Percentiles rank a stretch among this genome's conserved stretches.
Evolutionary conservation across 2,329 filamentous ascomycete species (phyloP).

Genomic region (Aureobasidium sp.): DNA sequence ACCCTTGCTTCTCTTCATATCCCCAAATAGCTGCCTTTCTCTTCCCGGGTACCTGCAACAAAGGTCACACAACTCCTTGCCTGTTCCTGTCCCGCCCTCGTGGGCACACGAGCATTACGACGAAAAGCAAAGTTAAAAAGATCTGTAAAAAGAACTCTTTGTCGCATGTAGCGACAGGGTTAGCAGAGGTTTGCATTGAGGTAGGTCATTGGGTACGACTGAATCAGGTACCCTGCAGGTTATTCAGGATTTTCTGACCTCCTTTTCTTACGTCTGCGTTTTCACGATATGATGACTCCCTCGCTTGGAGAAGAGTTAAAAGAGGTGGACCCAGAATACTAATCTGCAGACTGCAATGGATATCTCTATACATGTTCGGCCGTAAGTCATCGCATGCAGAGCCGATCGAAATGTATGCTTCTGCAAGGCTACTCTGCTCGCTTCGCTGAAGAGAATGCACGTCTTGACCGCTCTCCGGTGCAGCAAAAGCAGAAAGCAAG

Average conservation of each 20-base stretch:
- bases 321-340: background rate
- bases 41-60: conserved; percentile 7
- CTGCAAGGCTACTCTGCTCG: background rate
- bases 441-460: background rate
- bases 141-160: background rate
- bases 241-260: background rate
- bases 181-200: background rate
- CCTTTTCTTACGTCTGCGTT: background rate
- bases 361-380: background rate
- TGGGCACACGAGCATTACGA: background rate
- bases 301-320: background rate
- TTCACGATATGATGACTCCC: background rate
- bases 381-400: background rate
- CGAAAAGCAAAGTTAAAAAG: no score
- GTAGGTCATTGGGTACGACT: background rate
- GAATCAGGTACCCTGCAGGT: background rate
- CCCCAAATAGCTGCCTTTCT: background rate
- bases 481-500: background rate
- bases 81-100: conserved; percentile 5
- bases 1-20: background rate
- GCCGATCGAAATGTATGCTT: background rate
- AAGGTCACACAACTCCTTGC: background rate
- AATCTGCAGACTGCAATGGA: background rate
- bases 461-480: background rate
- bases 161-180: no score